A percentile compares a stretch with the other conserved stretches of the same genome.
Conservation (phyloP, 2,329 filamentous ascomycete genomes). For the Aureobasidium sp. region DNA sequence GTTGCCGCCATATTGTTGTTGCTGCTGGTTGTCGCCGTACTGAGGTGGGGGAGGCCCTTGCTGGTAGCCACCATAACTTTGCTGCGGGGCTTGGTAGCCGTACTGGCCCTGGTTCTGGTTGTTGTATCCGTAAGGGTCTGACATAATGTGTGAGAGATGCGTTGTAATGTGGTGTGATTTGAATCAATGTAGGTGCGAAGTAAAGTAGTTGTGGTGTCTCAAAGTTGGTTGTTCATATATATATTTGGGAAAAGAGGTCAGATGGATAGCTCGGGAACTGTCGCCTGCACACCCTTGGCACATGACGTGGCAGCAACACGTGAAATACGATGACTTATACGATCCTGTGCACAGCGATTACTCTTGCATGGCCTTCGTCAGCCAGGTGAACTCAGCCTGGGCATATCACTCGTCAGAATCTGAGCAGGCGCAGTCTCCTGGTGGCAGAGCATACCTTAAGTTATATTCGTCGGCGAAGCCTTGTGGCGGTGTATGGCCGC, state of each 20-base stretch:
- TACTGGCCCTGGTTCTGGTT: conserved; percentile 17
- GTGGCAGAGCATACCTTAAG: not conserved
- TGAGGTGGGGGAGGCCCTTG: conserved; percentile 11
- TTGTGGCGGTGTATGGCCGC: not conserved
- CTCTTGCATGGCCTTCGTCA: not conserved
- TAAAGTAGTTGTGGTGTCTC: not conserved
- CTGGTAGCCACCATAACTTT: conserved; percentile 16
- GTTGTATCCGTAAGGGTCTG: conserved; percentile 40
- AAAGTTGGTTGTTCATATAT: not conserved
- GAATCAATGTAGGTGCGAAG: not conserved
- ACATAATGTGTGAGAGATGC: conserved; percentile 32
- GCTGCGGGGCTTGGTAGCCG: conserved; percentile 4
- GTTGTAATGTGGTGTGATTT: not conserved
- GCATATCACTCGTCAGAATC: not conserved
- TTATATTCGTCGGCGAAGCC: not conserved
- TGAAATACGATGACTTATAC: not conserved
- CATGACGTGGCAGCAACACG: not conserved
- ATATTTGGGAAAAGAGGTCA: not conserved
- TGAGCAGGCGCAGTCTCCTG: not conserved
- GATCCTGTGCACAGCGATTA: not conserved
- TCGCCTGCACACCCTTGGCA: not conserved
- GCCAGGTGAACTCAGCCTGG: not conserved
- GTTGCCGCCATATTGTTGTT: conserved; percentile 17
- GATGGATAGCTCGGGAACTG: not conserved
- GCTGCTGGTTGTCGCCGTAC: conserved; percentile 11